Conservation (phyloP, 495 filamentous ascomycete species). For the Aspergillus haitiensis region DNA sequence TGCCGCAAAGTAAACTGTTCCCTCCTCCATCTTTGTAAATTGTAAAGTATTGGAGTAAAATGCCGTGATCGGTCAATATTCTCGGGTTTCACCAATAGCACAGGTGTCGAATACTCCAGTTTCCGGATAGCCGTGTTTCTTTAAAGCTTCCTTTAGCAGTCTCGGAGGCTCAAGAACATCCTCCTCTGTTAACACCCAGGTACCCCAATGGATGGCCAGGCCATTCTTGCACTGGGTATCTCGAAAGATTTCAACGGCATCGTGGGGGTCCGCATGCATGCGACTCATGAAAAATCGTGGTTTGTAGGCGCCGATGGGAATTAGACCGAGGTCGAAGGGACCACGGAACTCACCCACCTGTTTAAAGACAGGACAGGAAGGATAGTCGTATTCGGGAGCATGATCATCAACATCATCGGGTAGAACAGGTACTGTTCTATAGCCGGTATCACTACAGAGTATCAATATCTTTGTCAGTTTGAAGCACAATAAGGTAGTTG, state of each 20-base stretch:
- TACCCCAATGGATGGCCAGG: slow-evolving; percentile 92
- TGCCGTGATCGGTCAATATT: slow-evolving; percentile 51
- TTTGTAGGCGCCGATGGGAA: slow-evolving; percentile 91
- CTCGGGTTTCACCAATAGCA: slow-evolving; percentile 82
- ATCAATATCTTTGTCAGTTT: background rate
- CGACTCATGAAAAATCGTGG: slow-evolving; percentile 73
- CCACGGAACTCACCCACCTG: slow-evolving; percentile 80
- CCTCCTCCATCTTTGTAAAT: no score
- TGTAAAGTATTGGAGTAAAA: no score
- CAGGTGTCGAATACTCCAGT: slow-evolving; percentile 84
- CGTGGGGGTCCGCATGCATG: slow-evolving; percentile 87
- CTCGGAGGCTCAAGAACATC: slow-evolving; percentile 80
- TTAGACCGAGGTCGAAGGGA: slow-evolving; percentile 88
- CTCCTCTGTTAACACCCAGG: slow-evolving; percentile 87
- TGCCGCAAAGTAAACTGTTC: no score
- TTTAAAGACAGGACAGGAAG: slow-evolving; percentile 81
- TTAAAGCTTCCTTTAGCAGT: slow-evolving; percentile 74
- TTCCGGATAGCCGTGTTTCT: slow-evolving; percentile 64
- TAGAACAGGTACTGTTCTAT: slow-evolving; percentile 73
- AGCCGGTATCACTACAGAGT: slow-evolving; percentile 64
- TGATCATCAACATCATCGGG: slow-evolving; percentile 72
- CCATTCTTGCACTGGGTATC: slow-evolving; percentile 83
- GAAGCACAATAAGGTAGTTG: background rate
- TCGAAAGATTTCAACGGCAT: slow-evolving; percentile 85
- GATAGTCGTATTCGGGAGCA: slow-evolving; percentile 65